phyloP scores from a whole-genome alignment of 768 basidiomycete species.

The Xerocomus brunneocitrinus region DNA sequence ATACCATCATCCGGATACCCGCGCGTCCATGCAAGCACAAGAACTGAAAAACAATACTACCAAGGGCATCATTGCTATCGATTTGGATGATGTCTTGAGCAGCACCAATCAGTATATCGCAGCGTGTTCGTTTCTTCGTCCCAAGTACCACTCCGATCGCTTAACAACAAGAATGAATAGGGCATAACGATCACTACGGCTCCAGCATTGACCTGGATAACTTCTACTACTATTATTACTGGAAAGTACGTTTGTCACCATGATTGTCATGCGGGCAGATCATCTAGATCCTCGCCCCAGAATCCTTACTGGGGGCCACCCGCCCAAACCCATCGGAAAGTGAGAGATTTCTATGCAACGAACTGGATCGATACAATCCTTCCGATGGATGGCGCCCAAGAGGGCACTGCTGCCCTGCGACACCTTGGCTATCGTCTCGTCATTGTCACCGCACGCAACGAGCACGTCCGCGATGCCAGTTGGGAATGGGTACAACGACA shows the following conservation, averaged over 20 bases:
- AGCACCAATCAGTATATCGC: constrained; percentile 56
- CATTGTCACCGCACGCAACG: constrained; percentile 70
- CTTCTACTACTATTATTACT: constrained; percentile 74
- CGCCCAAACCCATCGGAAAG: constrained; percentile 53
- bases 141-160: neutral
- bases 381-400: constrained; percentile 58
- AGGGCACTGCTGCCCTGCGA: constrained; percentile 51
- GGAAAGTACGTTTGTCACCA: constrained; percentile 47
- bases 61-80: constrained; percentile 52
- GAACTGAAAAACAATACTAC: neutral
- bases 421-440: constrained; percentile 64
- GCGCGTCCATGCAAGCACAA: neutral
- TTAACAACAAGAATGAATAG: constrained; percentile 30
- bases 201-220: constrained; percentile 49
- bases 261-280: neutral
- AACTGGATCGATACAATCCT: constrained; percentile 41
- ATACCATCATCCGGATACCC: constrained; percentile 6
- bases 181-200: constrained; percentile 62
- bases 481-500: constrained; percentile 64
- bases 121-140: constrained; percentile 38
- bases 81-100: constrained; percentile 65
- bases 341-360: constrained; percentile 53
- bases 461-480: constrained; percentile 51
- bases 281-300: constrained; percentile 21
- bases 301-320: constrained; percentile 60